Conservation (phyloP, 768 basidiomycete species). For the Lentinula sp. region DNA sequence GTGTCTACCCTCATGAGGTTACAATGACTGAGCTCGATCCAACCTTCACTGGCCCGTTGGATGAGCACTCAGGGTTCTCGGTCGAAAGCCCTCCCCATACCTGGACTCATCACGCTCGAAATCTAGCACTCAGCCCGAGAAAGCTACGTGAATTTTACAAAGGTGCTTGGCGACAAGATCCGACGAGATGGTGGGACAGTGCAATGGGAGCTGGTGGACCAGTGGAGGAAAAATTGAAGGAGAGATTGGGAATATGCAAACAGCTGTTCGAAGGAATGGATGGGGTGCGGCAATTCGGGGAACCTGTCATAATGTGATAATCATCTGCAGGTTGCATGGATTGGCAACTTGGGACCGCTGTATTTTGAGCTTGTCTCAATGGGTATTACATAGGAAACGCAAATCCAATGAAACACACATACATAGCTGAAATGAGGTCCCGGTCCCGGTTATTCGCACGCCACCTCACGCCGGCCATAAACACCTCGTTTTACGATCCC, state of each 20-base stretch:
- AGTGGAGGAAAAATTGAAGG: conserved; percentile 33
- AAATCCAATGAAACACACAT: too few species aligned
- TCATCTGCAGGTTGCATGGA: too few species aligned
- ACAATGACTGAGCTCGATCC: not conserved
- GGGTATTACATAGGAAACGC: too few species aligned
- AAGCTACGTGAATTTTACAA: conserved; percentile 32
- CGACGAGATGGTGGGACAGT: conserved; percentile 66
- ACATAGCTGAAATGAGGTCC: too few species aligned
- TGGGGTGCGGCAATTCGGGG: conserved; percentile 12
- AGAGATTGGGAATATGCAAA: conserved; percentile 26
- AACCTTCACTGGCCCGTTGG: conserved; percentile 8
- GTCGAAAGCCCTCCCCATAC: conserved; percentile 41
- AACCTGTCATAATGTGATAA: not conserved
- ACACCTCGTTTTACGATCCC: too few species aligned
- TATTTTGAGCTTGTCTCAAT: too few species aligned
- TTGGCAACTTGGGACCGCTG: too few species aligned
- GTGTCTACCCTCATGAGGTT: conserved; percentile 14
- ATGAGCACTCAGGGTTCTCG: conserved; percentile 31
- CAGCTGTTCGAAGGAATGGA: conserved; percentile 30
- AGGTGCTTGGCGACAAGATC: conserved; percentile 58
- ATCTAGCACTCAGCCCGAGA: conserved; percentile 25
- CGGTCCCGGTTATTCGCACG: too few species aligned
- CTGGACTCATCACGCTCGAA: conserved; percentile 34
- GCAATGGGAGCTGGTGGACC: conserved; percentile 37
- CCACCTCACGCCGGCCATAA: too few species aligned